Evolutionary conservation across 2,329 filamentous ascomycete genomes (phyloP).

Genomic region (Stachybotrys chlorohalonatus): DNA sequence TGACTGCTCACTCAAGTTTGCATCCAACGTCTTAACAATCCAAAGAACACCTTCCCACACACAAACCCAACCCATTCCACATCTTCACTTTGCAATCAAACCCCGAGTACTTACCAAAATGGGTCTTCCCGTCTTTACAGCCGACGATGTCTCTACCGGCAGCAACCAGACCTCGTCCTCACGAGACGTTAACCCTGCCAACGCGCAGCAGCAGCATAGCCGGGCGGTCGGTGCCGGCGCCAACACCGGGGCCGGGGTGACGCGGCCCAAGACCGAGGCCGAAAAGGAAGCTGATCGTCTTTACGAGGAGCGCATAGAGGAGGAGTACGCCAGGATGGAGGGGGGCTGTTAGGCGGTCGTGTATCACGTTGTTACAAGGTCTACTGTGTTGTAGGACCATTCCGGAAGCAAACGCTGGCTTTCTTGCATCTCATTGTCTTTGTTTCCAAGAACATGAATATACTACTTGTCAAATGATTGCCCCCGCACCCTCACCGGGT

Average conservation of each 20-base stretch:
- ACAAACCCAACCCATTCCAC: too few relatives aligned
- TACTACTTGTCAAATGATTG: neutral
- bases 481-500: slow-evolving; percentile 24
- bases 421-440: too few relatives aligned
- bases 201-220: slow-evolving; percentile 7
- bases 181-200: slow-evolving; percentile 4
- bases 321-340: slow-evolving; percentile 46
- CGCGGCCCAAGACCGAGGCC: slow-evolving; percentile 37
- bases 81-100: neutral
- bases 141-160: neutral
- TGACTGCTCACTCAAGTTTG: neutral
- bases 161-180: slow-evolving; percentile 4
- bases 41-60: neutral
- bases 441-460: neutral
- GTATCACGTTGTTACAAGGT: neutral
- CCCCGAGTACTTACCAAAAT: slow-evolving; percentile 9
- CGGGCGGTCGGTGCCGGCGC: slow-evolving; percentile 32
- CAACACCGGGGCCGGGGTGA: slow-evolving; percentile 39
- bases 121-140: slow-evolving; percentile 15
- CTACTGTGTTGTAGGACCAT: too few relatives aligned
- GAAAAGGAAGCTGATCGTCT: slow-evolving; percentile 39
- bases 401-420: too few relatives aligned
- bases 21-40: neutral
- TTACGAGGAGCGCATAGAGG: slow-evolving; percentile 45
- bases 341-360: slow-evolving; percentile 30